A percentile compares a stretch with the other conserved stretches of the same genome.
Conservation (phyloP, 805 yeast species). For the Debaryomyces hansenii region DNA sequence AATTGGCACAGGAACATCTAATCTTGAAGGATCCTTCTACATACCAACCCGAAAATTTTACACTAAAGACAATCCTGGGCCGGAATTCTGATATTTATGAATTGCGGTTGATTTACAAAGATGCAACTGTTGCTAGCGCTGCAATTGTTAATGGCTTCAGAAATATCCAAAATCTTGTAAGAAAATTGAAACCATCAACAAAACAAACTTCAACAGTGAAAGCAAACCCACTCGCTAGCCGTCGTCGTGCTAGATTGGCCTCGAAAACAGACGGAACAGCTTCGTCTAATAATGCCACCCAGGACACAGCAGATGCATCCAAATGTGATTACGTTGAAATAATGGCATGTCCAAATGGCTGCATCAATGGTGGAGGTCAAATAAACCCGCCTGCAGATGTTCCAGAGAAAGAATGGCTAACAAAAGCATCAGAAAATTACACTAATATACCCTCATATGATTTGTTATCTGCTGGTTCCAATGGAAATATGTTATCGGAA, state of each 20-base stretch:
- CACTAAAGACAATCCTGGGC: conserved; percentile 52
- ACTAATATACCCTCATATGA: conserved; percentile 25
- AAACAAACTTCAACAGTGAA: conserved; percentile 14
- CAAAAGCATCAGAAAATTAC: conserved; percentile 34
- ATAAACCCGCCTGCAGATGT: conserved; percentile 48
- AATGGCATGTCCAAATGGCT: conserved; percentile 98
- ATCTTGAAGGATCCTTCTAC: conserved; percentile 13
- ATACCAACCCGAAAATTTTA: conserved; percentile 18
- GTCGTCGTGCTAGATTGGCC: conserved; percentile 42
- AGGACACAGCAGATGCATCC: conserved; percentile 55
- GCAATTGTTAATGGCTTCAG: conserved; percentile 85
- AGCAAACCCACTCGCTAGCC: conserved; percentile 40
- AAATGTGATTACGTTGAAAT: conserved; percentile 83
- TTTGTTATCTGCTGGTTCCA: conserved; percentile 4
- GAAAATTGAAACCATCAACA: conserved; percentile 62
- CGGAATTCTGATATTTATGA: conserved; percentile 79
- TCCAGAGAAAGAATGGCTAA: conserved; percentile 46
- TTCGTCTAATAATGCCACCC: conserved; percentile 2
- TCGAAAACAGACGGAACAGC: conserved; percentile 4
- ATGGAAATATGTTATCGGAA: background rate
- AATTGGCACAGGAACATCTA: conserved; percentile 31
- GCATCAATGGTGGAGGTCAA: conserved; percentile 97
- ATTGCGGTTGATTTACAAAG: conserved; percentile 49
- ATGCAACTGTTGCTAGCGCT: conserved; percentile 47
- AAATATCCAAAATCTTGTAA: conserved; percentile 89